Evolutionary conservation across 345 rosid genomes (phyloP).

Genomic region (Carallia brachiata): DNA sequence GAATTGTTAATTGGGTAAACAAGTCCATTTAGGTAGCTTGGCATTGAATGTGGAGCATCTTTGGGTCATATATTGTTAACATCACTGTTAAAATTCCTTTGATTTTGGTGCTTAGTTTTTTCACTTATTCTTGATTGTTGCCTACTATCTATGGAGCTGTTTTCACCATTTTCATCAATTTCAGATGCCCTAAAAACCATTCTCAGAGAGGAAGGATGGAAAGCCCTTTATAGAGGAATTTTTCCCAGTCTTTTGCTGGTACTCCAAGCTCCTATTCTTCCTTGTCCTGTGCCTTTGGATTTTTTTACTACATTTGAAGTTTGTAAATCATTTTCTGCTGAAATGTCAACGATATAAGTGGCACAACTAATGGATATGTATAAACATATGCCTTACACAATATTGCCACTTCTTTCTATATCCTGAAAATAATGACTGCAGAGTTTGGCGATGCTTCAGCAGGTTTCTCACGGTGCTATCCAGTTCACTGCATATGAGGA

Average conservation of each 20-base stretch:
- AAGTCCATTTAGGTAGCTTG: neutral
- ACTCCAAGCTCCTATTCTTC: neutral
- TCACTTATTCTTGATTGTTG: conserved; percentile 11
- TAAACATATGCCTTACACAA: neutral
- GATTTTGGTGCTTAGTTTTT: neutral
- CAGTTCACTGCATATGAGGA: conserved; percentile 95
- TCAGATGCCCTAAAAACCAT: conserved; percentile 87
- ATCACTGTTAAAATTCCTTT: neutral
- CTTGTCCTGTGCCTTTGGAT: too few species aligned
- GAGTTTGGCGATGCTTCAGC: conserved; percentile 44
- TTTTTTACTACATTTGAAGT: too few species aligned
- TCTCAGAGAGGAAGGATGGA: conserved; percentile 87
- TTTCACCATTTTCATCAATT: conserved; percentile 17
- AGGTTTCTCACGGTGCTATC: conserved; percentile 95
- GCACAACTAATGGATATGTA: too few species aligned
- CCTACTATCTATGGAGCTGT: neutral
- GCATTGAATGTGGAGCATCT: neutral
- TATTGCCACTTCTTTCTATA: conserved; percentile 1
- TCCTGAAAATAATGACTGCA: conserved; percentile 9
- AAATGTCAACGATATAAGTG: too few species aligned
- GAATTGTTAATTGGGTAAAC: neutral
- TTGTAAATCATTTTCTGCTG: too few species aligned
- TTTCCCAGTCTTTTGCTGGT: conserved; percentile 81
- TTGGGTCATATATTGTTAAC: neutral
- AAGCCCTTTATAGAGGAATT: conserved; percentile 80